Evolutionary conservation across 192 early-diverging fungal species (phyloP), one percentile per base, ranked within the genome.

Genomic region (Dissophora ornata): DNA sequence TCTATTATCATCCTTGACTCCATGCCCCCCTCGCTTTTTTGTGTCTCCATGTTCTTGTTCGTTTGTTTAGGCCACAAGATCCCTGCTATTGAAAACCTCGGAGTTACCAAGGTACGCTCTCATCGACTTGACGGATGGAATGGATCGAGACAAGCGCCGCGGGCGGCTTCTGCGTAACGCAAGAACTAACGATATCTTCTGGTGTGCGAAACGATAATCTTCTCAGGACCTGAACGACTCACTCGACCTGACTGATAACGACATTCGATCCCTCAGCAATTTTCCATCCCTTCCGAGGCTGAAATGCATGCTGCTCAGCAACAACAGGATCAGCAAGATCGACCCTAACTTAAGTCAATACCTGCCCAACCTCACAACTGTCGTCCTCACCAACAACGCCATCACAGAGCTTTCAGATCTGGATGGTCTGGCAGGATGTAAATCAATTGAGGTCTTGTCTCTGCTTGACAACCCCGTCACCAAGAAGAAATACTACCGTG

Each of bases 231-330:
- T 88, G 54, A 90, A 98, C 85, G 97, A 98, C 79, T 85, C 94
- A 11, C 83, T 99, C 42, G 95, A 99, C 80, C 81, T 99, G 32
- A 93, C 94, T 57, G 88, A 95, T 78, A 99, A 99, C 80, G 94
- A 95, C 29, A 82, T 99, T 33, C 85, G 92, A 21, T 67, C 85
- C 7, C 81, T 99, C 4, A 90, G 90, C 46, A 95, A 96, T 79
- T 98, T 99, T 58, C 98, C 98, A 8, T 80, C 77, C 11, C 86
- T 98, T 61, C 36, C 66, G 1, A 90, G 96, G 16, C 87, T 99
- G 22, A 85, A 85, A 40, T 79, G 83, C 28, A 79, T 99, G 30
- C 84, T 97, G 33, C 73, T 92, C 16, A 86, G 91, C 41, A 94
- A 96, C 82, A 99, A 99, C 86, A 90, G 97, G 32, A 91, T 99